Conservation (phyloP, 2,329 filamentous ascomycete species). For the Phaeosphaeriaceae sp. region DNA sequence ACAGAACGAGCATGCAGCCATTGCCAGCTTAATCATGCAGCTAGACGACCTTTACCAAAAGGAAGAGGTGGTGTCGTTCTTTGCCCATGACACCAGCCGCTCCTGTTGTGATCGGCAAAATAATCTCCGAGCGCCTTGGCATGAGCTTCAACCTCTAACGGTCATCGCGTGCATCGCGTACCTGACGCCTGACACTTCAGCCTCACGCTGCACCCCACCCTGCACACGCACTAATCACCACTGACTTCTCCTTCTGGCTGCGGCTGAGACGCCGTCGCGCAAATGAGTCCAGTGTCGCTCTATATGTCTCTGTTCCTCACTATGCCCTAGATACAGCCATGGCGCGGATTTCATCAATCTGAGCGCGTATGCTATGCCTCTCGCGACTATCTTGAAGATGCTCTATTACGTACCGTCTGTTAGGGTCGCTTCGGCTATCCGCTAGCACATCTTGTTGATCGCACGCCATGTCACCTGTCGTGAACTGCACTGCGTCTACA, state of each 20-base stretch:
- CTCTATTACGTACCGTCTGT: neutral
- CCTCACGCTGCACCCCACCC: neutral
- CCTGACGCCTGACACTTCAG: slow-evolving; percentile 15
- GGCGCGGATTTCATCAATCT: neutral
- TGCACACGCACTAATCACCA: neutral
- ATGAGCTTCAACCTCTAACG: slow-evolving; percentile 17
- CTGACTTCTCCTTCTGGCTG: slow-evolving; percentile 6
- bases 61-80: slow-evolving; percentile 20
- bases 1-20: slow-evolving; percentile 11
- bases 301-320: neutral
- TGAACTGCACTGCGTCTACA: neutral
- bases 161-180: slow-evolving; percentile 2
- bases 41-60: neutral
- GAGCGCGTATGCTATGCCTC: neutral
- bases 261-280: slow-evolving; percentile 1
- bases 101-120: slow-evolving; percentile 13
- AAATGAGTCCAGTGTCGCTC: neutral
- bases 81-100: slow-evolving; percentile 6
- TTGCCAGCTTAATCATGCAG: slow-evolving; percentile 19
- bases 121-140: slow-evolving; percentile 25
- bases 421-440: neutral
- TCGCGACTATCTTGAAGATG: neutral
- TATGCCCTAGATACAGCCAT: neutral
- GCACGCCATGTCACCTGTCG: neutral
- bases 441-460: neutral